Evolutionary conservation across 2,329 filamentous ascomycete genomes (phyloP), one percentile per base, ranked within the genome.

Genomic region (Phialophora chinensis): DNA sequence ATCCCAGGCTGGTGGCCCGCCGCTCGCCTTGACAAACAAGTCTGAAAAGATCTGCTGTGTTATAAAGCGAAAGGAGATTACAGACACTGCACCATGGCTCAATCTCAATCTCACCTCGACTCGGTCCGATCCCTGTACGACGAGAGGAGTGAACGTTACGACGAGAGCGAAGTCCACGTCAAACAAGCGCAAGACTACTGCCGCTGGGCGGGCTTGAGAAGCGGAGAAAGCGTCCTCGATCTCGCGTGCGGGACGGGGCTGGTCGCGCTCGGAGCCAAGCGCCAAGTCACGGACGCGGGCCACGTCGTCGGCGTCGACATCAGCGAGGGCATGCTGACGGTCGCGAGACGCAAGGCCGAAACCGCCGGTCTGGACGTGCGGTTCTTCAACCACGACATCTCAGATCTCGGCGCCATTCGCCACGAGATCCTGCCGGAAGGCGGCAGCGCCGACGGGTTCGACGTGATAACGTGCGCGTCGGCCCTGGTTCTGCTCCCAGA

Each of bases 211-310:
- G 35, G 44, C 5, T 17, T 66, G 25, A 63, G 71, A 56, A 72
- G 76, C 12, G 80, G 79, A 29, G 76, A 81, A 59, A 65, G 76
- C 25, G 71, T 83, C n/a, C 76, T 83, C 12, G 81, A 83, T 62
- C 73, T 83, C 17, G 81, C 80, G 5, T 82, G 80, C 66, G 80
- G 81, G 3, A 83, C 81, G 5, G 81, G 81, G 4, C 75, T 82
- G 0, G 73, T 82, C 17, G 77, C 77, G 0, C 77, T 81, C 65
- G 73, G 74, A 7, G 78, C 77, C 29, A 75, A 77, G 25, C 72
- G 77, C 11, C 73, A 69, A 7, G 79, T 81, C 2, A 79, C 79
- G 0, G 63, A 74, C 5, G 65, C 69, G 5, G 80, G 80, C 10
- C 63, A 66, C 12, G 79, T 82, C 1, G 63, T 79, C 6, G 81